Evolutionary conservation across 1,139 yeast genomes (phyloP), one percentile per base, ranked within the genome.

Genomic region (Zygosaccharomyces pseudobailii): DNA sequence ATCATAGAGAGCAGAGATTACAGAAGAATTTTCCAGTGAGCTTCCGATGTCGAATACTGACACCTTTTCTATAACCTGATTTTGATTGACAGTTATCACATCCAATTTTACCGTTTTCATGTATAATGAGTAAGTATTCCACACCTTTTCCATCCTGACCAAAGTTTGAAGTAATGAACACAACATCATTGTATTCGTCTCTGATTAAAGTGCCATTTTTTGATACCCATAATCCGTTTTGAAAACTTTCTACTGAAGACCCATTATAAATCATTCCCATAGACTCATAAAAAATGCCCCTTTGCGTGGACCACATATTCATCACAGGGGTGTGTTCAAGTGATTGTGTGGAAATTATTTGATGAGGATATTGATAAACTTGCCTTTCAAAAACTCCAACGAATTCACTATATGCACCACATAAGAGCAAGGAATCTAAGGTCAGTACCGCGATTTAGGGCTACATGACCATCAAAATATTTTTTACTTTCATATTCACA

Each of bases 361-460:
- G 28, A 33, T 19, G 23, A 13, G 28, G 6, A 28, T 28, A 40
- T 6, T 20, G 33, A 8, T 28, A 20, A 20, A 6, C 13, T 19
- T 37, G 38, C 27, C 38, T 45, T 32, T 43, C 47, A 13, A 48
- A 40, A 36, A 48, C 45, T 19, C 51, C 51, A 30, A 37, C 34
- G 9, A 10, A 27, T 13, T 36, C 35, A 4, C 34, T 42, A 19
- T 40, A 43, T 13, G 49, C 45, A 6, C 49, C 51, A 38, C 49
- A 45, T 7, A 43, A 41, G n/a, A 48, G 32, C 8, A 22, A 7
- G 3, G 46, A 40, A 17, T 45, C 41, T n/a, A 40, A 40, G 22
- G 21, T 33, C 41, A 24, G 48, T 25, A 5, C 46, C 49, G 6
- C n/a, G 28, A 30, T 17, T 36, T 3, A 44, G 36, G 4, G 46